These are phyloP conservation scores for Aureobasidium mangrovei DNA, from an alignment of 2,329 filamentous ascomycete genomes.

Conservation along the genomic window DNA sequence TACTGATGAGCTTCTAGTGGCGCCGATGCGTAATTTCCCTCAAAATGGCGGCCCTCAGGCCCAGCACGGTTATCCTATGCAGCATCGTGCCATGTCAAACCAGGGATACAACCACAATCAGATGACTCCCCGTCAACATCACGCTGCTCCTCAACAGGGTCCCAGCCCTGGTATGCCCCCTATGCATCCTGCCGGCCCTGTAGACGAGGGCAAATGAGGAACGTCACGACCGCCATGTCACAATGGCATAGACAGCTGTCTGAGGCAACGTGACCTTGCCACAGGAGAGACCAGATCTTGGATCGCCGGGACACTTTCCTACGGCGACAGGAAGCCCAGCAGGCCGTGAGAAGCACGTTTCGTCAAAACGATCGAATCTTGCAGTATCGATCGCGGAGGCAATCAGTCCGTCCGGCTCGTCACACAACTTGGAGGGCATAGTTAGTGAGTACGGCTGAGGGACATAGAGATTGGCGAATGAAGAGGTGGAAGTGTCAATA, in stretches of 20 bases:
- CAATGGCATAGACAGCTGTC: background rate
- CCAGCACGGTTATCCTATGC: constrained; percentile 18
- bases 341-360: background rate
- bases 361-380: background rate
- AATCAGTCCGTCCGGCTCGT: background rate
- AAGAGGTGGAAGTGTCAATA: background rate
- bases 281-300: background rate
- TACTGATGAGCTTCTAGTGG: constrained; percentile 16
- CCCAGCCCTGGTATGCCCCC: constrained; percentile 23
- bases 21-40: constrained; percentile 14
- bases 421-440: background rate
- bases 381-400: background rate
- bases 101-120: constrained; percentile 21
- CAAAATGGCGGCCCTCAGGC: constrained; percentile 13
- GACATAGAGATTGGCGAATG: background rate
- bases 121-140: constrained; percentile 28
- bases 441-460: background rate
- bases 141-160: constrained; percentile 24
- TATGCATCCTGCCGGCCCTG: constrained; percentile 18
- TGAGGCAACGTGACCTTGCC: background rate
- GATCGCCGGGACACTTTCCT: background rate
- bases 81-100: constrained; percentile 24
- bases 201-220: constrained; percentile 25
- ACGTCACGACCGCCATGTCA: background rate
- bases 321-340: background rate